Evolutionary conservation across 2,329 filamentous ascomycete genomes (phyloP), one percentile per base, ranked within the genome.

Genomic region (Pseudogymnoascus sp.): DNA sequence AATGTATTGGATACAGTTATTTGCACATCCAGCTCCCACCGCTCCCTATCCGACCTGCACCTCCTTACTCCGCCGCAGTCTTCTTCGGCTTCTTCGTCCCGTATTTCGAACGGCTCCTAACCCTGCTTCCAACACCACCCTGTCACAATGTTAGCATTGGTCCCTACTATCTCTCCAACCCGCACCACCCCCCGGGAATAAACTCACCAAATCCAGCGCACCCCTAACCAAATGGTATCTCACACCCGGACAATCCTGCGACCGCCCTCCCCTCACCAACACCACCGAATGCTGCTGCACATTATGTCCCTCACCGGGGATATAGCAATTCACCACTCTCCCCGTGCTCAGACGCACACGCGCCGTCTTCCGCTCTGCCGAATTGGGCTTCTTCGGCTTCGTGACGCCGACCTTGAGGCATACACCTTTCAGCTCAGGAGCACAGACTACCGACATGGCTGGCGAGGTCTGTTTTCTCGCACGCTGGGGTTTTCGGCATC

Each of bases 261-360:
- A 87, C 74, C 94, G 83, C 2, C 94, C 94, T 63, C 94, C 94
- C 68, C 94, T 83, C n/a, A 99, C 92, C 68, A 97, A 81, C 62
- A 99, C 94, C 55, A 99, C 94, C 70, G 90, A 95, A 81, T 99
- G 95, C 82, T 97, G 94, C 82, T 97, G 93, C 68, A 97, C 92
- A 76, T 97, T 99, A 79, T 99, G 94, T 58, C 94, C 93, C 84
- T 97, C 93, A 60, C 94, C 94, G 35, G 92, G 92, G 72, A 99
- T 97, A 79, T 97, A 97, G 25, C 90, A 91, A 64, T 91, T 96
- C 66, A 99, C 82, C 64, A 95, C 84, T 73, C 87, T 91, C 62
- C 94, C 94, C 66, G 85, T 92, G 64, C 90, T 94, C 73, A 99
- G 80, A 69, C 92, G 83, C 19, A 99, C 88, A 80, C 93, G 91